Base-by-base conservation (phyloP, 2,329 filamentous ascomycete species). In the Aspergillus pseudonomiae region DNA sequence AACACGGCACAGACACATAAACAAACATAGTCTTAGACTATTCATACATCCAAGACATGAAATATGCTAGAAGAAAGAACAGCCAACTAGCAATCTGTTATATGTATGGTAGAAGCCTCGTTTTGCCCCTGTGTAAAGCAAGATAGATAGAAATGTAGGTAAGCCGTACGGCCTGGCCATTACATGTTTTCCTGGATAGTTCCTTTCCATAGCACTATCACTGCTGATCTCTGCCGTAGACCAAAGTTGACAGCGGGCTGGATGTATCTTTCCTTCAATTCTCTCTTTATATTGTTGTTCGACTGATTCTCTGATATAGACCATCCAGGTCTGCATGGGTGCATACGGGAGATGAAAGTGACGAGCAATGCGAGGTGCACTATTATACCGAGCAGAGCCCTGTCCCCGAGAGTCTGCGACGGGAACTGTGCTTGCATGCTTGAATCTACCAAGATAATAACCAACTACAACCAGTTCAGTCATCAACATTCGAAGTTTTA, bases 401-500 rank as follows among this genome's bases (percentile, higher is more conserved):
- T 45, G n/a, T 7, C 4, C 21, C 21, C 43, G 36, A 19, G 14
- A 7, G 14, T 26, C 5, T 16, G 32, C 32, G 32, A 12, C 32
- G n/a, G 24, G 14, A 24, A 12, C 4, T 10, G 14, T 26, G 43
- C 21, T 12, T 48, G 1, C 12, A 48, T 24, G 24, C 14, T 16
- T 32, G 48, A 32, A n/a, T 52, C 48, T n/a, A 32, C 26, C 26
- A 9, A 9, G 48, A 52, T 2, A n/a, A 52, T 32, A 32, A 9
- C 28, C 48, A 52, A 52, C 28, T 26, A 30, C 26, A 45, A 46
- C 30, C 46, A n/a, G 19, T 45, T 34, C 12, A 14, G 28, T 21
- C 16, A 53, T 45, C 32, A 60, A 53, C 46, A 53, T 53, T 41
- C 39, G 34, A 53, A 12, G 26, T 55, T 41, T 59, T 21, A 43